A percentile compares a stretch with the other conserved stretches of the same genome.
Evolutionary conservation across 2,329 filamentous ascomycete species (phyloP).

Genomic region (Waltergamsia citrina): DNA sequence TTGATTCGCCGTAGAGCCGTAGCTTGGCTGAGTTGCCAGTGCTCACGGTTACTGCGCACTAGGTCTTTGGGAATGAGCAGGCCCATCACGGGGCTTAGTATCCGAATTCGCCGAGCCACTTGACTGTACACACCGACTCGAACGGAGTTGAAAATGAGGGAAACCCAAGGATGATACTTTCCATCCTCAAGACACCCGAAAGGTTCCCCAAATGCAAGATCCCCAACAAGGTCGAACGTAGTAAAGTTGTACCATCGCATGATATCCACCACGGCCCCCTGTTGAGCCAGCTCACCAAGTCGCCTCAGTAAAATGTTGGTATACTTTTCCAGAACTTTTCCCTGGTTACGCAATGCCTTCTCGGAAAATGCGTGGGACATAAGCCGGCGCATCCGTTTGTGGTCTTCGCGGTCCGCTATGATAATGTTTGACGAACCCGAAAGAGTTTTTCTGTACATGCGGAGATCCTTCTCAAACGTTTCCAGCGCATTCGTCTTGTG

Average conservation of each 20-base stretch:
- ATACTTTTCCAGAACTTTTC: slow-evolving; percentile 5
- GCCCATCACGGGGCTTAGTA: no score
- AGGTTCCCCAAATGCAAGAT: slow-evolving; percentile 14
- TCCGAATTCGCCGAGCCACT: no score
- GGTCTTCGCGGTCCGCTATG: neutral
- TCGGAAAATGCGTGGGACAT: slow-evolving; percentile 1
- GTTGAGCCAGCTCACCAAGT: slow-evolving; percentile 7
- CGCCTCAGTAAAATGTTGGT: slow-evolving; percentile 11
- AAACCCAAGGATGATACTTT: slow-evolving; percentile 10
- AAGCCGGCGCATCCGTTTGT: neutral
- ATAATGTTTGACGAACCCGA: slow-evolving; percentile 1
- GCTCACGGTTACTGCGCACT: no score
- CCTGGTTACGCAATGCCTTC: slow-evolving; percentile 1
- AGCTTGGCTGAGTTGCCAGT: no score
- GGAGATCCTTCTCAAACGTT: no score
- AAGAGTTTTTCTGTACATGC: neutral
- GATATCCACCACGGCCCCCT: slow-evolving; percentile 9
- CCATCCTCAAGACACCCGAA: slow-evolving; percentile 6
- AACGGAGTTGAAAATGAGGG: slow-evolving; percentile 7
- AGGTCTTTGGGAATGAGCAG: no score
- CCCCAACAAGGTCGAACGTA: slow-evolving; percentile 14
- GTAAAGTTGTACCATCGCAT: slow-evolving; percentile 13
- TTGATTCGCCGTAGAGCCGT: no score
- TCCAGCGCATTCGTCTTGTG: no score
- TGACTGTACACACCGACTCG: no score